Base-by-base conservation (phyloP, 192 early-diverging fungal species). In the Dispira simplex region DNA sequence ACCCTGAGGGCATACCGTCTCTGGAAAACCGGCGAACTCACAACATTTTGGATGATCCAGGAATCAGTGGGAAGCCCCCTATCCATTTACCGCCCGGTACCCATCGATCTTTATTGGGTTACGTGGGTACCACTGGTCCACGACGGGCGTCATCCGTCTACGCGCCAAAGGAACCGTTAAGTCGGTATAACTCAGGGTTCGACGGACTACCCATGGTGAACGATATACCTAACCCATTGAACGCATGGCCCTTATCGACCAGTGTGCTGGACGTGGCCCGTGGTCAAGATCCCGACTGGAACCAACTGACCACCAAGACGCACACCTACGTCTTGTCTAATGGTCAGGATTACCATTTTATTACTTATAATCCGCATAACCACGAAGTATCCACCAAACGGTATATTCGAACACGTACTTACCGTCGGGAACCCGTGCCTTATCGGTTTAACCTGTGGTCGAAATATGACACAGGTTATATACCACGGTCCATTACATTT, bases 401-500 rank as follows among this genome's bases (percentile, higher is more conserved):
- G 9, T 96, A 93, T 68, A 83, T 85, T 45, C 81, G 88, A 44
- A 83, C 79, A 18, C 71, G 78, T 46, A 67, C 68, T 18, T 91
- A 89, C 65, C 70, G 78, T 59, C 69, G 76, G 16, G 52, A 73
- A 1, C 74, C 75, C 11, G 73, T 87, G n/a, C 72, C 58, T 13
- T 97, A 96, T 75, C 73, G 74, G 25, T 93, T 85, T 74, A 79
- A 77, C 13, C 82, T 98, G 45, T 96, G 94, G 93, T 85, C 89
- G 27, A 90, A 85, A 67, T 74, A 87, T 65, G 72, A 77, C 46
- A 54, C 67, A 16, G 73, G 69, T 4, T 98, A 94, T 68, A 46
- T 69, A 51, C 66, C 73, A 0, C 71, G 83, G 32, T 66, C 63
- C 0, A 71, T 88, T 14, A 72, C 65, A 0, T 98, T 98, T 63